Conservation (phyloP, 129 eudicot genomes). For the Kitagawia praeruptora region DNA sequence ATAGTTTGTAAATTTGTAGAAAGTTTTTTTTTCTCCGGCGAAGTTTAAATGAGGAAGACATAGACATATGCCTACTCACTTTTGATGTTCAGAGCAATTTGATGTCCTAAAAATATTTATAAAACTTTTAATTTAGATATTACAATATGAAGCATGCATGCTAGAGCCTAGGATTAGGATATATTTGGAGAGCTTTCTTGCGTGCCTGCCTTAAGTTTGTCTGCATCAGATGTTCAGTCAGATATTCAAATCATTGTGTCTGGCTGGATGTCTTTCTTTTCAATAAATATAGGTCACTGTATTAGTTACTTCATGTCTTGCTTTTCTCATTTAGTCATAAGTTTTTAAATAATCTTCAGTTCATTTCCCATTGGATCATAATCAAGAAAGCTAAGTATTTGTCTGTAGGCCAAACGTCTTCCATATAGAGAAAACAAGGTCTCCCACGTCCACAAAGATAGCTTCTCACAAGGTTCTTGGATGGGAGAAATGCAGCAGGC, state of each 20-base stretch:
- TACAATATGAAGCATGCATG: too few species aligned
- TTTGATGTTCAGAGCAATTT: not conserved
- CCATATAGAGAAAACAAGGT: slow-evolving; percentile 67
- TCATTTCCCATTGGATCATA: not conserved
- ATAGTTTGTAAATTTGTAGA: not conserved
- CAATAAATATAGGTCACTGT: not conserved
- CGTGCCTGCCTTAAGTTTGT: not conserved
- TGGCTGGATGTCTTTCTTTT: not conserved
- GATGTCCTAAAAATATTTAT: not conserved
- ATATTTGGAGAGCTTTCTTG: too few species aligned
- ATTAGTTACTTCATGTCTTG: not conserved
- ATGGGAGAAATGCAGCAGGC: slow-evolving; percentile 95
- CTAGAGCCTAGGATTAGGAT: too few species aligned
- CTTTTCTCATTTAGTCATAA: not conserved
- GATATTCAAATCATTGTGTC: not conserved
- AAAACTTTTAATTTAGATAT: not conserved
- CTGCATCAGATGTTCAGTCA: not conserved
- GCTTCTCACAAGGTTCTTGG: slow-evolving; percentile 89
- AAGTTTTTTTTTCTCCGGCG: too few species aligned
- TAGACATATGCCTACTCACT: not conserved
- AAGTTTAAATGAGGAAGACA: not conserved
- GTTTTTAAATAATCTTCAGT: not conserved
- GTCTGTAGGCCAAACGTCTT: slow-evolving; percentile 69
- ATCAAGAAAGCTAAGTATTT: not conserved
- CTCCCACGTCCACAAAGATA: slow-evolving; percentile 48